Evolutionary conservation across 106 monocot species (phyloP), one percentile per base, ranked within the genome.

Genomic region (Acorus calamus): DNA sequence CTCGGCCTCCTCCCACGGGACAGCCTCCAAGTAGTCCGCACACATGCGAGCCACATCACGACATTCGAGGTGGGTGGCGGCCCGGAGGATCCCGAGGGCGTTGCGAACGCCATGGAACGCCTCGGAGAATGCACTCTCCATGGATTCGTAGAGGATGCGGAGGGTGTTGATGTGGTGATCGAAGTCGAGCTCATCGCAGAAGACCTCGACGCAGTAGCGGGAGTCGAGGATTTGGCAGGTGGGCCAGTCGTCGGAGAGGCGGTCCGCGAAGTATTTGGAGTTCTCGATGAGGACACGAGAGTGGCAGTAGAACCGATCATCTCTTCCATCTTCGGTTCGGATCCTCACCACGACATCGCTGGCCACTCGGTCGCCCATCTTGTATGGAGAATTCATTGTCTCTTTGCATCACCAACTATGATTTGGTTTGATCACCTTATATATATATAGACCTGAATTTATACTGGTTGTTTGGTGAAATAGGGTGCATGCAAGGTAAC

Each of bases 151-250:
- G 28, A 94, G 69, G 14, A 86, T 81, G n/a, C 94, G 94, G 14
- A 94, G 75, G 11, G 44, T 57, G 65, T 9, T 78, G 14, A 89
- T 86, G 60, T 94, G 71, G 47, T 64, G 79, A 55, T 89, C 82
- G 70, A 94, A 81, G 28, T 89, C 86, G 8, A 50, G n/a, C 49
- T 89, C 86, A 46, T 75, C 28, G 61, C 94, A 94, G 54, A 78
- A 71, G 11, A 93, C 89, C 11, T 93, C 86, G 5, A 93, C 81
- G 42, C 89, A 89, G 46, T 68, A 71, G 9, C 93, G 85, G 11
- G 93, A 88, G 61, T 88, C 93, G 42, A 88, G 85, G 4, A 92
- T 85, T 47, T 92, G 92, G 76, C 79, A 92, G 8, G 93, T 88
- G 8, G 93, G 89, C 89, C 88, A 89, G 61, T 80, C 75, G 2